A percentile compares a stretch with the other conserved stretches of the same genome.
phyloP scores from a whole-genome alignment of 805 yeast species.

The Metschnikowia cubensis region DNA sequence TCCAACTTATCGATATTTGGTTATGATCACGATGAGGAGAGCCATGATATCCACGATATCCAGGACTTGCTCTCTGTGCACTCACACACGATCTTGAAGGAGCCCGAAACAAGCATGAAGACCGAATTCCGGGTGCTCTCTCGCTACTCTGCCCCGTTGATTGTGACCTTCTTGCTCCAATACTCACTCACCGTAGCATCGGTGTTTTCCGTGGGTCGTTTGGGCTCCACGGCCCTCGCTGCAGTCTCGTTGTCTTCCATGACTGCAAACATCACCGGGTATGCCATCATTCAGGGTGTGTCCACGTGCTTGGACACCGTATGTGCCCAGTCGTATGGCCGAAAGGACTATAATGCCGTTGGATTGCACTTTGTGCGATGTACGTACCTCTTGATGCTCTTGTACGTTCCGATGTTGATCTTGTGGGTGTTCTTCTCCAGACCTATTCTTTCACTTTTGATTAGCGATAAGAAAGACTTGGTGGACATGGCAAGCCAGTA shows the following conservation, averaged over 20 bases:
- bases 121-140: constrained; percentile 40
- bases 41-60: constrained; percentile 11
- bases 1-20: constrained; percentile 8
- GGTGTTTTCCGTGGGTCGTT: constrained; percentile 70
- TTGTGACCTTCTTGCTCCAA: constrained; percentile 65
- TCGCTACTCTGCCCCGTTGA: constrained; percentile 51
- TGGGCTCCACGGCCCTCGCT: constrained; percentile 68
- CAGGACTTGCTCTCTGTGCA: constrained; percentile 25
- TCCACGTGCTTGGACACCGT: constrained; percentile 77
- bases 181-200: constrained; percentile 73
- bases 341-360: constrained; percentile 58
- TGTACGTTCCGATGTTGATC: constrained; percentile 51
- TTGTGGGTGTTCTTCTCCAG: constrained; percentile 61
- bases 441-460: constrained; percentile 36
- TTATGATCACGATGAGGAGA: too few species aligned
- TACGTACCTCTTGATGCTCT: constrained; percentile 48
- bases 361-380: constrained; percentile 70
- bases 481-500: constrained; percentile 56
- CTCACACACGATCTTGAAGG: constrained; percentile 21
- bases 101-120: constrained; percentile 39
- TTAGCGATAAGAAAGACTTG: constrained; percentile 24
- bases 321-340: constrained; percentile 76
- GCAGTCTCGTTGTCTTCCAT: constrained; percentile 72
- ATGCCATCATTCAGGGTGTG: constrained; percentile 71
- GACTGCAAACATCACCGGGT: constrained; percentile 75